Evolutionary conservation across 2,329 filamentous ascomycete genomes (phyloP), one percentile per base, ranked within the genome.

Genomic region (Nannizzia gypsea): DNA sequence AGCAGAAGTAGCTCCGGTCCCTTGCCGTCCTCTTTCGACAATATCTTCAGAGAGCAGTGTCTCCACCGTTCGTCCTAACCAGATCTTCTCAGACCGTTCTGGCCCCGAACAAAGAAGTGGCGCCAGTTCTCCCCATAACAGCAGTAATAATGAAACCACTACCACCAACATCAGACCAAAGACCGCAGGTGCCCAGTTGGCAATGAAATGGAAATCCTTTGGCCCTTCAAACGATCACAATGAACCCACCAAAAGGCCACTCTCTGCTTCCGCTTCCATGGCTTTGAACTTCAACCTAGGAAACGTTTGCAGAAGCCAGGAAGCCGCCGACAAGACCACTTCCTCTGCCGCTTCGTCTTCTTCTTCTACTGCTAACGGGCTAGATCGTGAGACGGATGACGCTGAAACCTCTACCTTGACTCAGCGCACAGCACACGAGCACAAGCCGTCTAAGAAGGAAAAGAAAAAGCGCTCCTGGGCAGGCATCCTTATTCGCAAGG

Each of bases 11-110:
- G 65, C 52, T 24, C 63, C 60, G 59, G 88, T 63, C 91, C 91
- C 66, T 87, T 87, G 3, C 38, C 83, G 89, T 9, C 90, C 91
- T 0, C 74, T 95, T 17, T 96, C 91, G 1, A 78, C 91, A 20
- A 84, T 95, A 13, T 95, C 90, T 1, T 91, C 85, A 20, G 90
- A 93, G 70, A 90, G 86, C 68, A 93, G 87, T 2, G 76, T 83
- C 59, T 80, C 80, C 1, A 90, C 88, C 0, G 80, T 85, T 17
- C 81, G 84, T 44, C 81, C 81, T 2, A 83, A 84, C 3, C 89
- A 92, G 70, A 89, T 86, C 46, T 77, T 88, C 3, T 89, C 87
- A 57, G 70, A 79, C 9, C 80, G 80, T 13, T 80, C 78, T 8
- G 71, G 80, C 11, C 80, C 78, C 9, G 71, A 72, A 8, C 71